A percentile compares a stretch with the other conserved stretches of the same genome.
These are phyloP conservation scores for Capronia americana DNA, from an alignment of 2,329 filamentous ascomycete species.

Conservation along the genomic window DNA sequence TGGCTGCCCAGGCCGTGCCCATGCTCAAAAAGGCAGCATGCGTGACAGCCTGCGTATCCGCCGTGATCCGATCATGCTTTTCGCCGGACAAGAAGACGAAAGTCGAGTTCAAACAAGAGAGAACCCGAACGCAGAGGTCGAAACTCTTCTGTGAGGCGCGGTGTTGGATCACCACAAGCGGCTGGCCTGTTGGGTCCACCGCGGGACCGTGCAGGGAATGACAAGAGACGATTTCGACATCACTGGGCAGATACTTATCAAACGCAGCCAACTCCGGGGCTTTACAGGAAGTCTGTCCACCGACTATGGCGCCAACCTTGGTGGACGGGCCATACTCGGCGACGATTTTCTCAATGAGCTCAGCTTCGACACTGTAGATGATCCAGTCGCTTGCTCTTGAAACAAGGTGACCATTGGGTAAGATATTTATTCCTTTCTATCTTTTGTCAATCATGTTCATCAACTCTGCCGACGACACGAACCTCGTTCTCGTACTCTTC, in stretches of 20 bases:
- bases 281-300: slow-evolving; percentile 98
- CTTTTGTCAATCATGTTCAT: slow-evolving; percentile 46
- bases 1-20: slow-evolving; percentile 97
- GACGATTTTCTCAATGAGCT: slow-evolving; percentile 85
- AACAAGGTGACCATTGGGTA: slow-evolving; percentile 92
- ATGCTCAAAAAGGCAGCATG: slow-evolving; percentile 97
- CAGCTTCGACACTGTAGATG: slow-evolving; percentile 97
- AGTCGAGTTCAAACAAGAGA: slow-evolving; percentile 83
- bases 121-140: slow-evolving; percentile 76
- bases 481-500: slow-evolving; percentile 86
- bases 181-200: slow-evolving; percentile 86
- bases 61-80: slow-evolving; percentile 95
- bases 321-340: slow-evolving; percentile 90
- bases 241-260: slow-evolving; percentile 81
- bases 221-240: slow-evolving; percentile 93
- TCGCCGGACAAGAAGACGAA: slow-evolving; percentile 85
- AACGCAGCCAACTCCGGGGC: slow-evolving; percentile 94
- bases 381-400: slow-evolving; percentile 97
- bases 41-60: slow-evolving; percentile 96
- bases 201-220: slow-evolving; percentile 95
- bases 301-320: slow-evolving; percentile 92
- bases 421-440: slow-evolving; percentile 85
- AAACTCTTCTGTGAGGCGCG: slow-evolving; percentile 80
- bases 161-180: slow-evolving; percentile 90
- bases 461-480: slow-evolving; percentile 60